phyloP scores from a whole-genome alignment of 108 stramenopile genomes.

The Schizochytrium sp. region DNA sequence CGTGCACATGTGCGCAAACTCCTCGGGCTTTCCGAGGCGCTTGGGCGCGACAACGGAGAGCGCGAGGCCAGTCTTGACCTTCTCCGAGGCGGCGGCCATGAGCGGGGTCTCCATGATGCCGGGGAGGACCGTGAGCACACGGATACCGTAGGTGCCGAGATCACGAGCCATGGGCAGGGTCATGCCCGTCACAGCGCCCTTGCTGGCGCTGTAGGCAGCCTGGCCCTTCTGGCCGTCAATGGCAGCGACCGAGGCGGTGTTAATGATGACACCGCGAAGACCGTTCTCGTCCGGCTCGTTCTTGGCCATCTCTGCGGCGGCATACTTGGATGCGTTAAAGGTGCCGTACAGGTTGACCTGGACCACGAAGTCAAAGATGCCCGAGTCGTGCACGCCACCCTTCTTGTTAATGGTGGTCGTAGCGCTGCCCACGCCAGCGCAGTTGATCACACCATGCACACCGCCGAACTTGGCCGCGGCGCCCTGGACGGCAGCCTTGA shows the following conservation, averaged over 20 bases:
- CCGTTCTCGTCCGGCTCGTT: conserved; percentile 45
- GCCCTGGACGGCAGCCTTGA: not conserved
- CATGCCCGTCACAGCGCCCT: conserved; percentile 73
- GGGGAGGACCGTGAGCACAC: conserved; percentile 83
- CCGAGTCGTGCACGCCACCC: conserved; percentile 43
- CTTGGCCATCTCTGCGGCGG: conserved; percentile 69
- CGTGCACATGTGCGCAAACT: conserved; percentile 43
- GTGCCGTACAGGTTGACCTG: conserved; percentile 76
- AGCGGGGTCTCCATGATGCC: conserved; percentile 84
- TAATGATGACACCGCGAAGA: conserved; percentile 72
- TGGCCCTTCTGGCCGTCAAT: conserved; percentile 86
- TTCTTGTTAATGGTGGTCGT: conserved; percentile 56
- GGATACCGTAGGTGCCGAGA: conserved; percentile 65
- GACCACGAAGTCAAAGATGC: conserved; percentile 50
- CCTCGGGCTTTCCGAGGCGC: conserved; percentile 42
- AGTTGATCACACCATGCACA: conserved; percentile 75
- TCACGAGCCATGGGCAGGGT: conserved; percentile 85
- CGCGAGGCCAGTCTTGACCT: conserved; percentile 65
- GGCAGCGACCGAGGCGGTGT: conserved; percentile 84
- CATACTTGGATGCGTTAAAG: conserved; percentile 81
- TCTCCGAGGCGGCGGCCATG: conserved; percentile 70
- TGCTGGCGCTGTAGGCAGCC: conserved; percentile 80
- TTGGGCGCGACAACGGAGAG: conserved; percentile 71
- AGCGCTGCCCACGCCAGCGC: conserved; percentile 80
- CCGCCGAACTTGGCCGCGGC: conserved; percentile 4